phyloP scores from a whole-genome alignment of 768 basidiomycete species.

The Tricholoma hemisulphureum region DNA sequence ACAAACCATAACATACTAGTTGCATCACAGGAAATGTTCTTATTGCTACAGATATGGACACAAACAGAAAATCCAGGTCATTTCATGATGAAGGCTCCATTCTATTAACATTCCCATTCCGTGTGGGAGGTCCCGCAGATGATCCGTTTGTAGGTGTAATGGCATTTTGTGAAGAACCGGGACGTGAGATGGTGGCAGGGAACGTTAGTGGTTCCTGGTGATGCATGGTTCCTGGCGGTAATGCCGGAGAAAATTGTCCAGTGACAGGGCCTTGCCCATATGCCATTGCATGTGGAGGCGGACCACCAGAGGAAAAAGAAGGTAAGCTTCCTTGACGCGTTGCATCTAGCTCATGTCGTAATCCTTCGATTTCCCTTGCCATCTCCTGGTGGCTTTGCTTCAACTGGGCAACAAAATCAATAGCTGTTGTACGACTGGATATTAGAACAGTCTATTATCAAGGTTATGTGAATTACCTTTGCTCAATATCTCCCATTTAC shows the following conservation, averaged over 20 bases:
- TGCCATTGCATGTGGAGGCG: constrained; percentile 45
- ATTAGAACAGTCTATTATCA: constrained; percentile 6
- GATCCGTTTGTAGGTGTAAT: constrained; percentile 44
- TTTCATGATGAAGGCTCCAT: constrained; percentile 39
- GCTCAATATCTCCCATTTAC: constrained; percentile 98
- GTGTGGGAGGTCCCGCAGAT: constrained; percentile 23
- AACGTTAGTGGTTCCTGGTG: constrained; percentile 32
- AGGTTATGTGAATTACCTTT: constrained; percentile 61
- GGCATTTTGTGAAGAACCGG: constrained; percentile 61
- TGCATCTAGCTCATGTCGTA: constrained; percentile 72
- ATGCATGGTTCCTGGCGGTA: constrained; percentile 44
- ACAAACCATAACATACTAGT: constrained; percentile 11
- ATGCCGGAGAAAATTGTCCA: constrained; percentile 42
- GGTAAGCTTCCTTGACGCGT: constrained; percentile 57
- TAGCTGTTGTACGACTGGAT: constrained; percentile 49
- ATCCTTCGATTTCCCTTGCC: constrained; percentile 73
- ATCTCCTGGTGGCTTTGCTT: constrained; percentile 78
- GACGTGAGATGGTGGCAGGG: constrained; percentile 48
- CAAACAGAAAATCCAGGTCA: constrained; percentile 3
- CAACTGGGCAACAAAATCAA: constrained; percentile 81
- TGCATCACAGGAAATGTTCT: constrained; percentile 1
- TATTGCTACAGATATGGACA: not conserved
- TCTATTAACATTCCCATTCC: constrained; percentile 46
- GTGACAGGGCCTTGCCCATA: constrained; percentile 51
- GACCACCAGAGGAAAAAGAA: constrained; percentile 48